Base-by-base conservation (phyloP, 352 stramenopile genomes). In the Phytophthora cryptogea region DNA sequence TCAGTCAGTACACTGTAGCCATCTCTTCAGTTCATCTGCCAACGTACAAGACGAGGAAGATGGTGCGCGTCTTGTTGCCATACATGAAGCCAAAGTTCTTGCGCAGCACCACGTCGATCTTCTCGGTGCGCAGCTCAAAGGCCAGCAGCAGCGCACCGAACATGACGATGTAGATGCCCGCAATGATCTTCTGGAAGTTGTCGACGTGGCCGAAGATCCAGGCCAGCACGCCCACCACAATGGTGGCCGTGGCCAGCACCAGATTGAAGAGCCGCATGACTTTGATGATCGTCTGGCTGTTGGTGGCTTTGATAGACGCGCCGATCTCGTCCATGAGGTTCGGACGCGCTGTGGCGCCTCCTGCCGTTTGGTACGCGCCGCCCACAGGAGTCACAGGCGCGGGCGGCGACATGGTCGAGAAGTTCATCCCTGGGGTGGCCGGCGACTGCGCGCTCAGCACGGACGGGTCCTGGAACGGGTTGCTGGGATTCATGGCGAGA, bases 51-150 rank as follows among this genome's bases (percentile, higher is more conserved):
- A 95, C 68, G 27, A 95, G 70, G 62, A 95, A 95, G 36, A 90
- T 85, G 10, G 86, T 95, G 67, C 86, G 86, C 47, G 86, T 94
- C 69, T 85, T 84, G 77, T 94, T 91, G 70, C 83, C 86, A 62
- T 94, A 95, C 86, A 95, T 95, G 62, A 95, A 95, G 42, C 86
- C 86, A 71, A 95, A 93, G 78, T 95, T 95, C 39, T 73, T 66
- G 61, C 86, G 86, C 70, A 94, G 72, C 14, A 95, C 67, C 41
- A 72, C 72, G 51, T 95, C 86, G 9, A 92, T 71, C 51, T 90
- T 89, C 31, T 92, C 83, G 17, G 83, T 94, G 41, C 86, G 86
- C 42, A 95, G 71, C 69, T 95, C 86, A 59, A 95, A 95, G 26
- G 74, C 74, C 40, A 95, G 65, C 58, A 95, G 56, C 64, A 95